These are phyloP conservation scores for Penicillium riverlandense DNA, from an alignment of 495 filamentous ascomycete genomes.

Conservation along the genomic window DNA sequence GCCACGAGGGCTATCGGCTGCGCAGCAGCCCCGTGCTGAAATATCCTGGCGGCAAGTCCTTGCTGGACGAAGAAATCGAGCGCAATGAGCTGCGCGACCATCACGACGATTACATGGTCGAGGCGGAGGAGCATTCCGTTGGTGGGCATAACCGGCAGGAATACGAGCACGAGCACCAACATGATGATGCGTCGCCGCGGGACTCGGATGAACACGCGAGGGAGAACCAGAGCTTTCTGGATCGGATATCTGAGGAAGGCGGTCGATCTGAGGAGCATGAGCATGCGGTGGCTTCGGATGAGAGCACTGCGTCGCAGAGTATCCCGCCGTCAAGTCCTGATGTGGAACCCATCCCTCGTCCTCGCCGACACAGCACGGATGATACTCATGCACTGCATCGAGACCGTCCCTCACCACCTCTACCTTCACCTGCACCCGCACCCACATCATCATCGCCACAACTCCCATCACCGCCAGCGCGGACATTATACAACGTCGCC, in stretches of 20 bases:
- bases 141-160: constrained; percentile 23
- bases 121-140: constrained; percentile 37
- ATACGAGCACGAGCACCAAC: constrained; percentile 18
- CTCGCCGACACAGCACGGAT: constrained; percentile 20
- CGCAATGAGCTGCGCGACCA: constrained; percentile 84
- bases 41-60: constrained; percentile 83
- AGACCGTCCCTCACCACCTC: constrained; percentile 11
- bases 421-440: not conserved
- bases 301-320: not conserved
- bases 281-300: constrained; percentile 1
- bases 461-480: constrained; percentile 26
- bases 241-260: constrained; percentile 13
- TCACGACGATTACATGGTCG: constrained; percentile 78
- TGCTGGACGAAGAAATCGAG: constrained; percentile 95
- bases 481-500: constrained; percentile 66
- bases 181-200: constrained; percentile 12
- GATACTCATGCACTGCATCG: constrained; percentile 13
- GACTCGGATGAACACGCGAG: constrained; percentile 7
- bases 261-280: constrained; percentile 16
- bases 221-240: constrained; percentile 10
- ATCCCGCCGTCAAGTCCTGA: not conserved
- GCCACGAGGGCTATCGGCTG: constrained; percentile 76
- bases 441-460: constrained; percentile 7
- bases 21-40: constrained; percentile 87
- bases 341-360: constrained; percentile 6